Conservation (phyloP, 208 protist species). For the Kentomonas sorsogonicus region DNA sequence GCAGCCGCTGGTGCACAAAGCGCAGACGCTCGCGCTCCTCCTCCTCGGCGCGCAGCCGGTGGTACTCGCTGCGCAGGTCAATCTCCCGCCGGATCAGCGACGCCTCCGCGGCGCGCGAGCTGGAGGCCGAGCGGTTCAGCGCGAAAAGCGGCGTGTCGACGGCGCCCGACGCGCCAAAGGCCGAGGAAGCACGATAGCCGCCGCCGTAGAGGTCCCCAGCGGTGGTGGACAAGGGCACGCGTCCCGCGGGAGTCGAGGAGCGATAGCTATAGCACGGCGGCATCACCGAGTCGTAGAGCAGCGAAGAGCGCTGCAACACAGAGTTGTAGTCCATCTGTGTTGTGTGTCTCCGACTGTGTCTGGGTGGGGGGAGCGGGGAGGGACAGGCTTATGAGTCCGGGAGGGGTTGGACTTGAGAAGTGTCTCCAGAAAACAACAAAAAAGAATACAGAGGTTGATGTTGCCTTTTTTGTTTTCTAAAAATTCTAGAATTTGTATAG, state of each 20-base stretch:
- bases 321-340: too few relatives aligned
- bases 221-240: too few relatives aligned
- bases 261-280: too few relatives aligned
- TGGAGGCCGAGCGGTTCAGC: neutral
- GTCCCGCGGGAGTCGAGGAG: too few relatives aligned
- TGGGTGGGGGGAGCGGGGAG: too few relatives aligned
- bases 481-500: conserved; percentile 9
- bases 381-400: too few relatives aligned
- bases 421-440: neutral
- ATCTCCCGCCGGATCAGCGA: conserved; percentile 56
- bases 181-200: conserved; percentile 1
- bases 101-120: conserved; percentile 30
- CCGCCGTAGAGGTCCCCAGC: neutral
- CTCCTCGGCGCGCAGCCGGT: conserved; percentile 42
- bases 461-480: conserved; percentile 1
- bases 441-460: conserved; percentile 2
- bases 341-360: too few relatives aligned
- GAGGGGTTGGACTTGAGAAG: too few relatives aligned
- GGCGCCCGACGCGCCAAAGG: conserved; percentile 51
- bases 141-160: conserved; percentile 13
- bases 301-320: too few relatives aligned
- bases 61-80: conserved; percentile 57
- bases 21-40: conserved; percentile 34
- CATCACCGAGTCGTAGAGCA: too few relatives aligned
- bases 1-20: conserved; percentile 30